Evolutionary conservation across 306 rosid species (phyloP).

Genomic region (Albizia julibrissin): DNA sequence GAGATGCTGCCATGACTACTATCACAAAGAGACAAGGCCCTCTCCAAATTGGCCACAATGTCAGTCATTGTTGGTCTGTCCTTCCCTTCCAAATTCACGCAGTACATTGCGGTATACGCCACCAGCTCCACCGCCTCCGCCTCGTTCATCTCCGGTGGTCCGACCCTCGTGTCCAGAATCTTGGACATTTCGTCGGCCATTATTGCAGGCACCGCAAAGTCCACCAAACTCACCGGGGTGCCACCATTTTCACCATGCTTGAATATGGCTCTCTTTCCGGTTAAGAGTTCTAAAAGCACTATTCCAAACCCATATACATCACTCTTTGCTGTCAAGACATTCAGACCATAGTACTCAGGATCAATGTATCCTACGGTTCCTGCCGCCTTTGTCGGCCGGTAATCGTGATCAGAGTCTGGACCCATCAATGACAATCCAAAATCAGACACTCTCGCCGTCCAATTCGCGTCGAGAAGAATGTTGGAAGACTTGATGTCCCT

Average conservation of each 20-base stretch:
- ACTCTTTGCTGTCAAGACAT: conserved; percentile 86
- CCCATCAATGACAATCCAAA: conserved; percentile 88
- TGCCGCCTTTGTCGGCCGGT: conserved; percentile 68
- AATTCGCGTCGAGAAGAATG: conserved; percentile 70
- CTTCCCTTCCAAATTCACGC: conserved; percentile 92
- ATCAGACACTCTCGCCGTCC: conserved; percentile 93
- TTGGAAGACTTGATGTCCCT: conserved; percentile 92
- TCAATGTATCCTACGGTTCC: conserved; percentile 97
- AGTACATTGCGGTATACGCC: conserved; percentile 83
- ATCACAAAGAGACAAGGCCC: conserved; percentile 77
- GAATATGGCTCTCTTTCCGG: conserved; percentile 94
- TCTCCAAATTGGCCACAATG: conserved; percentile 88
- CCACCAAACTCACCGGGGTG: conserved; percentile 69
- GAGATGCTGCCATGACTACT: conserved; percentile 82
- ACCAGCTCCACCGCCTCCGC: conserved; percentile 89
- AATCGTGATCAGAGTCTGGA: conserved; percentile 60
- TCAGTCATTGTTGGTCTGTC: conserved; percentile 91
- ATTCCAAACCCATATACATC: conserved; percentile 96
- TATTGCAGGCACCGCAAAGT: conserved; percentile 76
- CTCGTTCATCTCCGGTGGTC: conserved; percentile 68
- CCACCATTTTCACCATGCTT: conserved; percentile 59
- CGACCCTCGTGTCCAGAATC: conserved; percentile 72
- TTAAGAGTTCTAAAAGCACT: conserved; percentile 82
- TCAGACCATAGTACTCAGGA: conserved; percentile 95
- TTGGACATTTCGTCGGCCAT: conserved; percentile 61